These are phyloP conservation scores for Suhomyces guaymorum DNA, from an alignment of 1,139 yeast genomes.

Conservation along the genomic window DNA sequence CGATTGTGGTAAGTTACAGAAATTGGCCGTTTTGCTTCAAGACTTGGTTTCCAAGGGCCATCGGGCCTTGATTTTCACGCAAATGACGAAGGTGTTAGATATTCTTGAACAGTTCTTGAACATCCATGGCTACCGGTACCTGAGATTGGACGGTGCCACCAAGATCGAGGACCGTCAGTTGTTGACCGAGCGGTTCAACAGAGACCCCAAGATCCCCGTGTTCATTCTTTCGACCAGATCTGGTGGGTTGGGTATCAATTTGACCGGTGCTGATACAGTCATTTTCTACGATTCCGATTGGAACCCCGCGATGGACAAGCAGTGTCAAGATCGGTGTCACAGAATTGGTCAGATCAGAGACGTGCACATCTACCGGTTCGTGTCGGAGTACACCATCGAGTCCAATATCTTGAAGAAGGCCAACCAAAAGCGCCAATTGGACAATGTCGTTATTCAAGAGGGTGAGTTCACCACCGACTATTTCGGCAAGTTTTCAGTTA, in stretches of 20 bases:
- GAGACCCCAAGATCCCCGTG: conserved; percentile 83
- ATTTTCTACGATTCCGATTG: conserved; percentile 99
- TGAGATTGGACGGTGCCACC: conserved; percentile 97
- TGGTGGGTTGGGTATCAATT: conserved; percentile 96
- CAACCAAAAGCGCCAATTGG: conserved; percentile 91
- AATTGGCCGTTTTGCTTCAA: conserved; percentile 71
- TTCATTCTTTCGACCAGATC: conserved; percentile 93
- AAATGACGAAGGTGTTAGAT: conserved; percentile 96
- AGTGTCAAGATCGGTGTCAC: conserved; percentile 98
- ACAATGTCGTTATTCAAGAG: conserved; percentile 94
- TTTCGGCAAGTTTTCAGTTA: conserved; percentile 85
- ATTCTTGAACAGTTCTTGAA: conserved; percentile 90
- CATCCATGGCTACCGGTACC: conserved; percentile 89
- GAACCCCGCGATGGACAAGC: conserved; percentile 99
- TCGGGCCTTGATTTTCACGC: conserved; percentile 93
- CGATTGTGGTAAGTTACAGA: conserved; percentile 96
- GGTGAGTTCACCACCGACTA: conserved; percentile 98
- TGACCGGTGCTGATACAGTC: conserved; percentile 98
- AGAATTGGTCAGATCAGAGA: conserved; percentile 98
- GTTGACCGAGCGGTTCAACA: conserved; percentile 87
- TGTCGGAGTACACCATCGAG: conserved; percentile 94
- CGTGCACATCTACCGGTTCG: conserved; percentile 95
- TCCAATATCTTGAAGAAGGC: conserved; percentile 93
- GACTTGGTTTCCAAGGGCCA: conserved; percentile 85
- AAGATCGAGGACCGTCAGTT: conserved; percentile 95